Conservation (phyloP, 257 asterid species). For the Solanum piurae region DNA sequence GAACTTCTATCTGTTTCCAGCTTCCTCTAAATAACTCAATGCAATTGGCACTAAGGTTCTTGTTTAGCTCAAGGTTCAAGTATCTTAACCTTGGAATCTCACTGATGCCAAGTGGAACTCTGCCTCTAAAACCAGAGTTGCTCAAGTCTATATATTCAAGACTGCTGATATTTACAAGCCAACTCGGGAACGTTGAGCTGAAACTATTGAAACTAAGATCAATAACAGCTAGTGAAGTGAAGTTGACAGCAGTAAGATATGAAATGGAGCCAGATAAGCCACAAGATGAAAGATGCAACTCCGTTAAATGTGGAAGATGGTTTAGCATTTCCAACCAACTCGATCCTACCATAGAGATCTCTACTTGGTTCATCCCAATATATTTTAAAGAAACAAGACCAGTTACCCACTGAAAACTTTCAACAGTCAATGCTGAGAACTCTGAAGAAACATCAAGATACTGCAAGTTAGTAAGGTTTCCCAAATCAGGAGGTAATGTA, state of each 20-base stretch:
- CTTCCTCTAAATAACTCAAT: constrained; percentile 16
- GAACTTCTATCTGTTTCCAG: constrained; percentile 30
- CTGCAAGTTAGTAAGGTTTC: constrained; percentile 34
- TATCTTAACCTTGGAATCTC: constrained; percentile 18
- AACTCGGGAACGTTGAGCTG: constrained; percentile 26
- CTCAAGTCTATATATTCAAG: constrained; percentile 31
- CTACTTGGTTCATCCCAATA: constrained; percentile 28
- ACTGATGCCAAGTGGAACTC: constrained; percentile 29
- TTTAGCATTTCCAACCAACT: constrained; percentile 28
- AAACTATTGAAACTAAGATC: constrained; percentile 34
- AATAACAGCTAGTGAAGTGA: constrained; percentile 35
- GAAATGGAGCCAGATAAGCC: constrained; percentile 26
- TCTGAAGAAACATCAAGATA: constrained; percentile 38
- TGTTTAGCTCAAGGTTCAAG: constrained; percentile 27
- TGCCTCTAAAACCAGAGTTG: constrained; percentile 25
- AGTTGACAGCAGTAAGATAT: constrained; percentile 13
- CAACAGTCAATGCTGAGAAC: constrained; percentile 6
- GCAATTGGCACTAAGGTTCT: constrained; percentile 24
- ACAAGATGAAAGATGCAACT: constrained; percentile 25
- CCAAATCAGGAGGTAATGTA: constrained; percentile 18
- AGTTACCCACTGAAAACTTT: constrained; percentile 23
- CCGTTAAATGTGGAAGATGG: constrained; percentile 22
- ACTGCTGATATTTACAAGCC: constrained; percentile 38
- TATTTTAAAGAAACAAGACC: constrained; percentile 26
- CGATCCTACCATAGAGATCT: constrained; percentile 25